Conservation (phyloP, 2,329 filamentous ascomycete species). For the Podosphaera xanthii region DNA sequence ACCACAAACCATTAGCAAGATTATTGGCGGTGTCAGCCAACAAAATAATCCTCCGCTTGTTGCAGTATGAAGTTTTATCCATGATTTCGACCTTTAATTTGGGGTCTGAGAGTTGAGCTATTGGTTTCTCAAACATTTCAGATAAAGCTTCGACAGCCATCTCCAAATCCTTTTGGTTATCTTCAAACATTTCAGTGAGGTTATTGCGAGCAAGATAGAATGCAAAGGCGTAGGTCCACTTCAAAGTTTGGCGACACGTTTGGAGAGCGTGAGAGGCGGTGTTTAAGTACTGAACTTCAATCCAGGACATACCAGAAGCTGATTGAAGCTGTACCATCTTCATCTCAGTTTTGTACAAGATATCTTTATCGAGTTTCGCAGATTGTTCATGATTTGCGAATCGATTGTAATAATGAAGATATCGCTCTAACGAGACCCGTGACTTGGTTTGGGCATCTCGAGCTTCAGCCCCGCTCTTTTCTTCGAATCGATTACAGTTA, state of each 20-base stretch:
- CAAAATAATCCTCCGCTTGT: constrained; percentile 70
- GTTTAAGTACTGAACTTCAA: constrained; percentile 93
- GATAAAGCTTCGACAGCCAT: constrained; percentile 90
- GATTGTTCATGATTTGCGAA: constrained; percentile 98
- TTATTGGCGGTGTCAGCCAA: constrained; percentile 86
- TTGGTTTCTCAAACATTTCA: constrained; percentile 98
- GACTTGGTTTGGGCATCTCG: constrained; percentile 82
- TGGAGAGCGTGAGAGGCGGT: constrained; percentile 82
- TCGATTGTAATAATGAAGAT: constrained; percentile 95
- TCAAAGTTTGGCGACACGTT: constrained; percentile 90
- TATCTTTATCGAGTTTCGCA: constrained; percentile 85
- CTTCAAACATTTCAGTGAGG: constrained; percentile 88
- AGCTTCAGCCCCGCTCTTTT: constrained; percentile 80
- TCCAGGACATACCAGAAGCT: constrained; percentile 92
- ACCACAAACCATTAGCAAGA: constrained; percentile 52
- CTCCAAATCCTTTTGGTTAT: constrained; percentile 95
- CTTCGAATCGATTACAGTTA: constrained; percentile 93
- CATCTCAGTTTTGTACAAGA: constrained; percentile 89
- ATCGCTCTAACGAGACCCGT: constrained; percentile 77
- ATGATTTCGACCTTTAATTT: constrained; percentile 96
- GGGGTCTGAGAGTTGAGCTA: constrained; percentile 59
- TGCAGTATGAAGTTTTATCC: constrained; percentile 96
- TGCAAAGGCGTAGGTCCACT: constrained; percentile 98
- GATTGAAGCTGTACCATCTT: constrained; percentile 96
- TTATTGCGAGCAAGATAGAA: constrained; percentile 96